Conservation (phyloP, 2,329 filamentous ascomycete species). For the Dichotomopilus funicola region DNA sequence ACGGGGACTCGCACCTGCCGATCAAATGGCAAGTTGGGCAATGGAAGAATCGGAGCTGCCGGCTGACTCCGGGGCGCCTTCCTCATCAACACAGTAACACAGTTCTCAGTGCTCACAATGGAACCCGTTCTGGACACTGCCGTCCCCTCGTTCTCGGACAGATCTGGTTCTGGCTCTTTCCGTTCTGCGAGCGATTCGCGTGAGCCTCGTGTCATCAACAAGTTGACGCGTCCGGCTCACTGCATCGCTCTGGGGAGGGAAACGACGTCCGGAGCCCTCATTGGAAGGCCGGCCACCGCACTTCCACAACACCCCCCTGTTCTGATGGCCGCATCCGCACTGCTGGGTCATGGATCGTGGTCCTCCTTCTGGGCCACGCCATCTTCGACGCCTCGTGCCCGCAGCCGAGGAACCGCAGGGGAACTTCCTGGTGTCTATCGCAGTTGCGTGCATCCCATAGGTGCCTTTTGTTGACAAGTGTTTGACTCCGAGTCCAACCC, state of each 20-base stretch:
- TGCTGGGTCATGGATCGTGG: not conserved
- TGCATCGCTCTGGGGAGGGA: not conserved
- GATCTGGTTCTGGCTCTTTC: not conserved
- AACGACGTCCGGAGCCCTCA: not conserved
- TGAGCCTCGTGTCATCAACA: not conserved
- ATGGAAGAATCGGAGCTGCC: not conserved
- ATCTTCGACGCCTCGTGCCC: slow-evolving; percentile 4
- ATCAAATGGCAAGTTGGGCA: slow-evolving; percentile 11
- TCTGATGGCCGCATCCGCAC: not conserved
- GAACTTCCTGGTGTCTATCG: too few relatives aligned
- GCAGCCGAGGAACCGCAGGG: slow-evolving; percentile 1
- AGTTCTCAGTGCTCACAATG: too few relatives aligned
- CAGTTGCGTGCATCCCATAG: too few relatives aligned
- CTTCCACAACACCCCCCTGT: not conserved
- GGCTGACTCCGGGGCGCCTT: too few relatives aligned
- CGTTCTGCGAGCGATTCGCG: not conserved
- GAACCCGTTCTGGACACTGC: not conserved
- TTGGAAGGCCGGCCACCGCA: not conserved
- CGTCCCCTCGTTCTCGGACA: not conserved
- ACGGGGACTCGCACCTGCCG: slow-evolving; percentile 10
- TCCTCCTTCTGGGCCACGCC: not conserved
- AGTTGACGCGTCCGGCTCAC: not conserved
- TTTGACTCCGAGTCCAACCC: not conserved
- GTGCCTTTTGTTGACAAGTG: too few relatives aligned
- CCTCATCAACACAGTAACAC: too few relatives aligned